Evolutionary conservation across 192 early-diverging fungal genomes (phyloP).

Genomic region (Backusella macrospora): DNA sequence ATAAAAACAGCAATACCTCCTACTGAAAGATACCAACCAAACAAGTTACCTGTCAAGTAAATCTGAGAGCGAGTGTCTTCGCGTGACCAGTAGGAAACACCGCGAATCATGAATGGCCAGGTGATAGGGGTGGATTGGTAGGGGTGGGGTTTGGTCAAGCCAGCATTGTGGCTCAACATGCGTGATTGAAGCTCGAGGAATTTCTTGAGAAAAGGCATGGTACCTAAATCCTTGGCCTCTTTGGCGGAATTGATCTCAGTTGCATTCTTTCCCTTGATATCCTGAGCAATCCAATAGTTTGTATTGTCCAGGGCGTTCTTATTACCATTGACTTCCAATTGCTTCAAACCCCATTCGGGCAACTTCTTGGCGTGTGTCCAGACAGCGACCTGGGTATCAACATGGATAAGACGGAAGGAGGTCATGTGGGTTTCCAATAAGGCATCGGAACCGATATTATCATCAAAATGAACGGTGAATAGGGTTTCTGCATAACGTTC

Average conservation of each 20-base stretch:
- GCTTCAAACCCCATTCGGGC: conserved; percentile 88
- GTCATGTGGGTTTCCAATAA: conserved; percentile 57
- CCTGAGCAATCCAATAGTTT: conserved; percentile 77
- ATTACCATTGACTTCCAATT: conserved; percentile 94
- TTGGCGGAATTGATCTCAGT: conserved; percentile 48
- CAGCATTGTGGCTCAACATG: conserved; percentile 94
- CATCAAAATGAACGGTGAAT: conserved; percentile 63
- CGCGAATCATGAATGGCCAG: conserved; percentile 89
- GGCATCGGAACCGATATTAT: conserved; percentile 36
- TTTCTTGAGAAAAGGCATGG: conserved; percentile 76
- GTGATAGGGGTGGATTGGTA: conserved; percentile 84
- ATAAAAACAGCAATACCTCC: conserved; percentile 59
- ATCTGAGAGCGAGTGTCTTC: conserved; percentile 78
- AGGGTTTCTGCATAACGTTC: conserved; percentile 59
- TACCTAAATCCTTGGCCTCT: conserved; percentile 57
- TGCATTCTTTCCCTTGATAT: conserved; percentile 67
- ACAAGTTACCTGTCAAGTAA: conserved; percentile 89
- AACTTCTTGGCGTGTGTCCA: conserved; percentile 68
- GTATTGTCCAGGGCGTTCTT: conserved; percentile 72
- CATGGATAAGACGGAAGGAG: conserved; percentile 77
- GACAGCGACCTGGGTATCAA: conserved; percentile 76
- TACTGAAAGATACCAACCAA: conserved; percentile 83
- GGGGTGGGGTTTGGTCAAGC: conserved; percentile 88
- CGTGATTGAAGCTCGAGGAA: conserved; percentile 86
- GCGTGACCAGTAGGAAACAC: conserved; percentile 94